Evolutionary conservation across 108 stramenopile species (phyloP).

Genomic region (Nitzschia putrida): DNA sequence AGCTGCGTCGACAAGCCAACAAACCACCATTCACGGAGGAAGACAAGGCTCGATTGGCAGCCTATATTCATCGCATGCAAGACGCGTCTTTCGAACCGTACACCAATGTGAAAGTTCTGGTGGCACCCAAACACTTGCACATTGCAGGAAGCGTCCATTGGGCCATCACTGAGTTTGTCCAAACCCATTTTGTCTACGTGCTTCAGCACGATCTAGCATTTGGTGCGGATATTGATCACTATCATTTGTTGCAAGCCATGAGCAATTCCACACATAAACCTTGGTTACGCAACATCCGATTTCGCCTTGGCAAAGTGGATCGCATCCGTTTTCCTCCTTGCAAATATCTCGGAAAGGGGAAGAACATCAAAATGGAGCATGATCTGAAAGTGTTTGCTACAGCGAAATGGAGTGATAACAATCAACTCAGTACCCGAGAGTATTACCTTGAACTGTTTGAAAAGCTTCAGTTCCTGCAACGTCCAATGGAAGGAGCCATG

Average conservation of each 20-base stretch:
- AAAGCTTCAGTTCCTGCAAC: not conserved
- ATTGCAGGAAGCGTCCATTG: slow-evolving; percentile 15
- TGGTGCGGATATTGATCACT: not conserved
- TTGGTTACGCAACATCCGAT: slow-evolving; percentile 4
- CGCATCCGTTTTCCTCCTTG: slow-evolving; percentile 1
- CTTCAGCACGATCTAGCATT: slow-evolving; percentile 18
- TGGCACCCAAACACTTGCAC: not conserved
- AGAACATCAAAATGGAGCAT: not conserved
- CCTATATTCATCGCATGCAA: slow-evolving; percentile 2
- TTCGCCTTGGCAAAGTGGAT: slow-evolving; percentile 1
- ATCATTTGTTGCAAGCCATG: slow-evolving; percentile 6
- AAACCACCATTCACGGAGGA: not conserved
- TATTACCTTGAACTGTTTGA: slow-evolving; percentile 4
- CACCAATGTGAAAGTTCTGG: slow-evolving; percentile 9
- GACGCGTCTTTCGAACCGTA: slow-evolving; percentile 1
- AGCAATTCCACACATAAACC: not conserved
- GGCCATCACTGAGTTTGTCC: not conserved
- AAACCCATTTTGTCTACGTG: slow-evolving; percentile 10
- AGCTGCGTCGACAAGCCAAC: not conserved
- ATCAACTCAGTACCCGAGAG: slow-evolving; percentile 10
- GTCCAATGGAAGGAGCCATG: slow-evolving; percentile 7
- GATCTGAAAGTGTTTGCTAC: slow-evolving; percentile 7
- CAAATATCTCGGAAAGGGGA: not conserved
- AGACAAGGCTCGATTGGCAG: not conserved
- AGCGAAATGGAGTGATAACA: slow-evolving; percentile 16